Evolutionary conservation across 495 filamentous ascomycete species (phyloP).

Genomic region (Penicillium paxilli): DNA sequence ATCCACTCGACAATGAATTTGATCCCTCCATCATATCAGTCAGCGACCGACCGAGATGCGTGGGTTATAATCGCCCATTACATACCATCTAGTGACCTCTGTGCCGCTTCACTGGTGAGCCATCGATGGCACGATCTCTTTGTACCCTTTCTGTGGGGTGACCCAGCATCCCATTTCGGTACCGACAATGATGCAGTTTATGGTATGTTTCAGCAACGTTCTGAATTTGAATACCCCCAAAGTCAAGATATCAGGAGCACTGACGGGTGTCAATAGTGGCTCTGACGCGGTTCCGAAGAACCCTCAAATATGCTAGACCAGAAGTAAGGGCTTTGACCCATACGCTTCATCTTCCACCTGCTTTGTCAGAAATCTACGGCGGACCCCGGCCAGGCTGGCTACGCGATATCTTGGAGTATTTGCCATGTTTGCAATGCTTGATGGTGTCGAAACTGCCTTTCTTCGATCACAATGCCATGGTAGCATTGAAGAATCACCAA

Average conservation of each 20-base stretch:
- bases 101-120: conserved; percentile 58
- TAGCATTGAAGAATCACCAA: conserved; percentile 39
- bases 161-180: conserved; percentile 64
- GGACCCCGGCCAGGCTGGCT: conserved; percentile 63
- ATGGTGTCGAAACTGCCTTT: conserved; percentile 62
- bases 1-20: conserved; percentile 43
- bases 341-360: conserved; percentile 67
- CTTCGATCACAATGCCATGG: conserved; percentile 63
- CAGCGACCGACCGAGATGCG: conserved; percentile 56
- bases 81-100: conserved; percentile 58
- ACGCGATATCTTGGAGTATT: conserved; percentile 57
- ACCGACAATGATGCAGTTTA: conserved; percentile 64
- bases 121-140: conserved; percentile 61
- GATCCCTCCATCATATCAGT: conserved; percentile 60
- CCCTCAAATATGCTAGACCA: conserved; percentile 53
- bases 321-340: conserved; percentile 59
- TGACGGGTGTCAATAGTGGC: conserved; percentile 45
- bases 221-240: not conserved
- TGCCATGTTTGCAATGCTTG: conserved; percentile 61
- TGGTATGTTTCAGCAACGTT: conserved; percentile 31
- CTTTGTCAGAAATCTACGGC: conserved; percentile 64
- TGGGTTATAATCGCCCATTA: conserved; percentile 65
- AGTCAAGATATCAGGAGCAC: not conserved
- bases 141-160: conserved; percentile 64
- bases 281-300: conserved; percentile 62